These are phyloP conservation scores for Spinacia oleracea DNA, from an alignment of 179 eudicot species.

Conservation along the genomic window DNA sequence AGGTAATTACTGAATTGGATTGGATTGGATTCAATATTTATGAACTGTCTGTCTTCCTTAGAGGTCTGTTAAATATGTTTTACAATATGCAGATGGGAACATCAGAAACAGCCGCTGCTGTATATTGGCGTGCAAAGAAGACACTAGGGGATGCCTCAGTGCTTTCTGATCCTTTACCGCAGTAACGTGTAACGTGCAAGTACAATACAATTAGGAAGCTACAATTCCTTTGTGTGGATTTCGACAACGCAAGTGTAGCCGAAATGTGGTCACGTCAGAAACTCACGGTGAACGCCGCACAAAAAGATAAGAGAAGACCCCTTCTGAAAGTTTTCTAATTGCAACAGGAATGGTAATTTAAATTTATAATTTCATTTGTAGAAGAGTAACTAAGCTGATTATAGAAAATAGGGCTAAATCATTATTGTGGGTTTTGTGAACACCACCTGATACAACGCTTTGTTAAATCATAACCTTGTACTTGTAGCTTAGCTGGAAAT, in stretches of 20 bases:
- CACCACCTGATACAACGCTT: neutral
- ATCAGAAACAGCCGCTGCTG: slow-evolving; percentile 70
- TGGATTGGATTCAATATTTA: neutral
- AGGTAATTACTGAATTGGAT: slow-evolving; percentile 39
- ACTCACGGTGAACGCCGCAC: neutral
- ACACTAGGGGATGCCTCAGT: slow-evolving; percentile 48
- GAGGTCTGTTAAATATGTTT: neutral
- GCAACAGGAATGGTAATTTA: neutral
- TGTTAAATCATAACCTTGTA: neutral
- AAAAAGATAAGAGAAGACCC: neutral
- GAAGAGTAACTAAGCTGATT: neutral
- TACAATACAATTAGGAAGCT: neutral
- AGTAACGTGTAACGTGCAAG: neutral
- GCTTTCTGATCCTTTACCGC: neutral
- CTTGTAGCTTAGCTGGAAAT: neutral
- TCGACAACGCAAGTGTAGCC: neutral
- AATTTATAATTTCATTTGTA: neutral
- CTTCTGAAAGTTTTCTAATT: neutral
- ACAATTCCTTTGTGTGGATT: neutral
- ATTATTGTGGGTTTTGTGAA: slow-evolving; percentile 1
- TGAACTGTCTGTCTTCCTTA: neutral
- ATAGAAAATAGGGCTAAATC: neutral
- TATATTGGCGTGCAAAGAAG: slow-evolving; percentile 85
- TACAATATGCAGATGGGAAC: slow-evolving; percentile 66
- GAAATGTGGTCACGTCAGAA: neutral